These are phyloP conservation scores for Colletotrichum gigasporum DNA, from an alignment of 2,329 filamentous ascomycete genomes.

Conservation along the genomic window DNA sequence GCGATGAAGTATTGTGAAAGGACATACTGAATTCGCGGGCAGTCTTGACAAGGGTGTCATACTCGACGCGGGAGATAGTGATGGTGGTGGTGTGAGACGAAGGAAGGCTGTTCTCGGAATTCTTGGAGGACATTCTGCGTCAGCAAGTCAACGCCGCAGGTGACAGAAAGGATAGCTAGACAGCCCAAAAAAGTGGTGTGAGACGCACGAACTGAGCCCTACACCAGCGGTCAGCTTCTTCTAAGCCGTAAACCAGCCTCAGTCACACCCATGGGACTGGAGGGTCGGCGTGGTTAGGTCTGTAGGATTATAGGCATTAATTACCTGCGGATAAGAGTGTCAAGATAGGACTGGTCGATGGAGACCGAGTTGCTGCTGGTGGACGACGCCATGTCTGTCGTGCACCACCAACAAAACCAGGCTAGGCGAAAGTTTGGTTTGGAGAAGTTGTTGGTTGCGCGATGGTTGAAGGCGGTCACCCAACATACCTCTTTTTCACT, in stretches of 20 bases:
- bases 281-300: background rate
- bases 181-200: no score
- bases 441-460: background rate
- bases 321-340: slow-evolving; percentile 70
- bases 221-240: slow-evolving; percentile 3
- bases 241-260: background rate
- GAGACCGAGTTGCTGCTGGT: slow-evolving; percentile 37
- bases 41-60: slow-evolving; percentile 64
- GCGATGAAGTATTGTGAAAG: background rate
- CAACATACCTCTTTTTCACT: background rate
- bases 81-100: slow-evolving; percentile 49
- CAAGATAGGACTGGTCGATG: slow-evolving; percentile 68
- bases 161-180: background rate
- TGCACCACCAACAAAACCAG: background rate
- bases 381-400: slow-evolving; percentile 36
- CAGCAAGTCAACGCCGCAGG: background rate
- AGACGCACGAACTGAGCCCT: slow-evolving; percentile 42
- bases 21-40: slow-evolving; percentile 65
- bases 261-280: background rate
- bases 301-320: slow-evolving; percentile 43
- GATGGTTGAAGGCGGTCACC: background rate
- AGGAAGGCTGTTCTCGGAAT: slow-evolving; percentile 31
- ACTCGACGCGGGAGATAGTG: slow-evolving; percentile 67
- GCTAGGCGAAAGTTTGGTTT: background rate
- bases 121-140: slow-evolving; percentile 22